Evolutionary conservation across 148 eudicot species (phyloP).

Genomic region (Chenopodium quinoa): DNA sequence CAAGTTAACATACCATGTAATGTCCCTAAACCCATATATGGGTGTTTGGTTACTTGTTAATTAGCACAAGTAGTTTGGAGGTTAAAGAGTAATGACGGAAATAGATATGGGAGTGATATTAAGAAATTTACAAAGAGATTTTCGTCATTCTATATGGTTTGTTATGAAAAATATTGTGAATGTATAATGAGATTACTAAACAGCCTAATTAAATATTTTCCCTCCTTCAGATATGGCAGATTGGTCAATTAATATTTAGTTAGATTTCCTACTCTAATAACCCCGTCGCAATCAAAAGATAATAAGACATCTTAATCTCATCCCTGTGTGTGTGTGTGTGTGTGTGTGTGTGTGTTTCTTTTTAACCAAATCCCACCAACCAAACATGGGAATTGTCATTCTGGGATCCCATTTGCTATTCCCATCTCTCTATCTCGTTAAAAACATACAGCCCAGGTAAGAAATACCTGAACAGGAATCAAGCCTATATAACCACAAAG

Average conservation of each 20-base stretch:
- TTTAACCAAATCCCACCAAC: neutral
- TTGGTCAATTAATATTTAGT: neutral
- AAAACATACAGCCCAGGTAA: neutral
- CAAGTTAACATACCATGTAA: neutral
- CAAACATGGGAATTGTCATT: neutral
- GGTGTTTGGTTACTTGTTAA: neutral
- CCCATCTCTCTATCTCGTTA: neutral
- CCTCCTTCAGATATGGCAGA: neutral
- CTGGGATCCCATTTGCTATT: neutral
- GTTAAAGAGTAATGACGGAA: neutral
- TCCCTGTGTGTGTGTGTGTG: neutral
- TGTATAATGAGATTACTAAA: neutral
- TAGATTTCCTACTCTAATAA: neutral
- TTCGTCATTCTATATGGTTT: neutral
- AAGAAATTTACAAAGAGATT: neutral
- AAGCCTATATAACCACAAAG: neutral
- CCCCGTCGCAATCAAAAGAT: neutral
- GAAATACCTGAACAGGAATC: neutral
- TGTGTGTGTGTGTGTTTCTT: no score
- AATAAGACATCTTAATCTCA: neutral
- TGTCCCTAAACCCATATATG: neutral
- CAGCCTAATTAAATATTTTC: neutral
- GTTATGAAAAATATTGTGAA: neutral
- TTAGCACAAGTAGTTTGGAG: neutral
- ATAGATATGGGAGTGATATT: no score